Percentiles rank a stretch among this genome's conserved stretches.
Conservation (phyloP, 352 stramenopile genomes). For the Elongisporangium anandrum region DNA sequence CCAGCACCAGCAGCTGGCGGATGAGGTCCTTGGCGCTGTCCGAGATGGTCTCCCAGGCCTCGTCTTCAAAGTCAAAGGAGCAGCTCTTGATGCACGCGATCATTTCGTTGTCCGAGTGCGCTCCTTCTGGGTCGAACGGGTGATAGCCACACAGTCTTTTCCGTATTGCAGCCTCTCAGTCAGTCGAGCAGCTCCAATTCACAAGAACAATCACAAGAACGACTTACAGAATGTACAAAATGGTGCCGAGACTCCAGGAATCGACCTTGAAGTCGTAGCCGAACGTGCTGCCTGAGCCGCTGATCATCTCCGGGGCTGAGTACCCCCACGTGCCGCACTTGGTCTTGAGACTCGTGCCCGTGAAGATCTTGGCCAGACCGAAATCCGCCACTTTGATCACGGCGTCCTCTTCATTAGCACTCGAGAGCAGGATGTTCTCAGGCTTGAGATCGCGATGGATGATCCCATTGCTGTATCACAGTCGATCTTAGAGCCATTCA, state of each 20-base stretch:
- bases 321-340: slow-evolving; percentile 83
- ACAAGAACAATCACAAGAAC: slow-evolving; percentile 1
- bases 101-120: slow-evolving; percentile 76
- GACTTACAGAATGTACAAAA: slow-evolving; percentile 79
- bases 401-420: slow-evolving; percentile 44
- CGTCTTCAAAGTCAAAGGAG: slow-evolving; percentile 69
- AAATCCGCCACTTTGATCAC: slow-evolving; percentile 82
- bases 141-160: slow-evolving; percentile 73
- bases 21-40: slow-evolving; percentile 68
- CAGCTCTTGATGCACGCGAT: slow-evolving; percentile 77
- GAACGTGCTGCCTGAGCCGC: slow-evolving; percentile 55
- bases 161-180: slow-evolving; percentile 1
- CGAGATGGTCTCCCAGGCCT: slow-evolving; percentile 64
- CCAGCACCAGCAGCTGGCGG: slow-evolving; percentile 67
- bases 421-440: slow-evolving; percentile 82
- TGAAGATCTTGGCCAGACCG: slow-evolving; percentile 81
- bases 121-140: slow-evolving; percentile 76
- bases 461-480: slow-evolving; percentile 49
- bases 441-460: slow-evolving; percentile 82
- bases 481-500: not conserved
- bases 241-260: slow-evolving; percentile 84
- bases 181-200: not conserved
- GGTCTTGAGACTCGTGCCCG: slow-evolving; percentile 61
- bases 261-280: slow-evolving; percentile 84
- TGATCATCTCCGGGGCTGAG: slow-evolving; percentile 84